Percentiles rank a stretch among this genome's conserved stretches.
Evolutionary conservation across 352 stramenopile genomes (phyloP).

Genomic region (Globisporangium echinulatum): DNA sequence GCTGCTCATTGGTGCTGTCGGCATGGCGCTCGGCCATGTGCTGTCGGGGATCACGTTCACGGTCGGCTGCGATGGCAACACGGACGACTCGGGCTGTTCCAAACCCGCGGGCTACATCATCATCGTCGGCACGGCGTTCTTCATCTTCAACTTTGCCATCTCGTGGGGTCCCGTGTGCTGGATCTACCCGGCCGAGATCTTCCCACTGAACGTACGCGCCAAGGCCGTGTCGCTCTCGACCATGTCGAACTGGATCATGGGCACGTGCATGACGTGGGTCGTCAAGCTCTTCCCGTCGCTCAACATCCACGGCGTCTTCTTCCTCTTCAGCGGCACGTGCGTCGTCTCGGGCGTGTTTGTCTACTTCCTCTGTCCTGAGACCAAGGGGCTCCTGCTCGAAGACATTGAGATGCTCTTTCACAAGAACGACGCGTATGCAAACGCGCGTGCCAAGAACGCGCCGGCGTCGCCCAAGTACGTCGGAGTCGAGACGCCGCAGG

Average conservation of each 20-base stretch:
- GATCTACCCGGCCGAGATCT: conserved; percentile 57
- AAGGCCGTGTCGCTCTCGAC: conserved; percentile 39
- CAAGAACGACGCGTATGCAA: neutral
- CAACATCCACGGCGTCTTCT: conserved; percentile 48
- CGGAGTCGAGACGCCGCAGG: neutral
- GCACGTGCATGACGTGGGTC: conserved; percentile 32
- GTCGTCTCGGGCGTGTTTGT: conserved; percentile 27
- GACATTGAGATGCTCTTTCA: conserved; percentile 33
- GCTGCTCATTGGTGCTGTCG: conserved; percentile 24
- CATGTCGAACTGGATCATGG: conserved; percentile 30
- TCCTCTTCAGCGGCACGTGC: conserved; percentile 35
- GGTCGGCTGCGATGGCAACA: neutral
- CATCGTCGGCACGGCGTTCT: conserved; percentile 20
- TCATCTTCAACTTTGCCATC: conserved; percentile 50
- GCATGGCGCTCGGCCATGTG: conserved; percentile 28
- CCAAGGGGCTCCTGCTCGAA: conserved; percentile 32
- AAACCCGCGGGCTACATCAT: conserved; percentile 27
- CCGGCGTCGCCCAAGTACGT: neutral
- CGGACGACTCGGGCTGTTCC: neutral
- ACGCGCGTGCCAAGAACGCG: neutral
- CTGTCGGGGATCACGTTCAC: neutral
- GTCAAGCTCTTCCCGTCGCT: conserved; percentile 44
- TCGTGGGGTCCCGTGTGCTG: conserved; percentile 53
- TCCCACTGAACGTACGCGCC: conserved; percentile 37
- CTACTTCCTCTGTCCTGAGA: conserved; percentile 36